These are phyloP conservation scores for Sugiyamaella marilandica DNA, from an alignment of 805 yeast species.

Conservation along the genomic window DNA sequence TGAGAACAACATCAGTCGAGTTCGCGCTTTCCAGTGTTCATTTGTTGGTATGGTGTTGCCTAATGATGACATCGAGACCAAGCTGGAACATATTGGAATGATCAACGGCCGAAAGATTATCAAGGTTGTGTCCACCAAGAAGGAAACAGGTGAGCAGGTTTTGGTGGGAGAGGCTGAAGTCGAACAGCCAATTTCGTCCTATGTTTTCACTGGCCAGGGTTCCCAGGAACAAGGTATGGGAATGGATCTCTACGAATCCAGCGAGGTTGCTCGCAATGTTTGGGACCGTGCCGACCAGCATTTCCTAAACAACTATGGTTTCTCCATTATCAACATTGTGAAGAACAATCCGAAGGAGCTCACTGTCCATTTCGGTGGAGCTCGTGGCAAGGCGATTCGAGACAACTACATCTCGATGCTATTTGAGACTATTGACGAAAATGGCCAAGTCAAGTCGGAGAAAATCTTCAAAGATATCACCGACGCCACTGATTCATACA, in stretches of 20 bases:
- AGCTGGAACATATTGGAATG: constrained; percentile 96
- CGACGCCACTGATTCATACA: constrained; percentile 73
- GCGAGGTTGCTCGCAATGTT: constrained; percentile 87
- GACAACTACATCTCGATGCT: constrained; percentile 95
- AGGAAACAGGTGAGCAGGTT: constrained; percentile 71
- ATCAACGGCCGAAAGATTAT: constrained; percentile 97
- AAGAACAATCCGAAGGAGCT: constrained; percentile 92
- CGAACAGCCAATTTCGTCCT: constrained; percentile 95
- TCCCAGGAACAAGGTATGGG: constrained; percentile 99
- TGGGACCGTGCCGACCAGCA: constrained; percentile 98
- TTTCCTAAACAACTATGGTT: constrained; percentile 90
- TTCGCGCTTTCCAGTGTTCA: constrained; percentile 84
- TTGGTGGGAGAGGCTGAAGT: constrained; percentile 96
- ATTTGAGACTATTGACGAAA: constrained; percentile 87
- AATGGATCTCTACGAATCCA: constrained; percentile 91
- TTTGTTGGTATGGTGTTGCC: constrained; percentile 98
- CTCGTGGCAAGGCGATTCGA: constrained; percentile 90
- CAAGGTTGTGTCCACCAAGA: constrained; percentile 83
- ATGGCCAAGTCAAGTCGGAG: constrained; percentile 81
- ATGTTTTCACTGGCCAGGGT: constrained; percentile 99
- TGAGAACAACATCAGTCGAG: constrained; percentile 91
- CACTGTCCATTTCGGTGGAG: constrained; percentile 97
- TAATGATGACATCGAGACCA: constrained; percentile 80
- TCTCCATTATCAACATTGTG: constrained; percentile 94
- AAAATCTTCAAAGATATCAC: constrained; percentile 92